A percentile compares a stretch with the other conserved stretches of the same genome.
Conservation (phyloP, 129 eudicot species). For the Pittosporum tobira region DNA sequence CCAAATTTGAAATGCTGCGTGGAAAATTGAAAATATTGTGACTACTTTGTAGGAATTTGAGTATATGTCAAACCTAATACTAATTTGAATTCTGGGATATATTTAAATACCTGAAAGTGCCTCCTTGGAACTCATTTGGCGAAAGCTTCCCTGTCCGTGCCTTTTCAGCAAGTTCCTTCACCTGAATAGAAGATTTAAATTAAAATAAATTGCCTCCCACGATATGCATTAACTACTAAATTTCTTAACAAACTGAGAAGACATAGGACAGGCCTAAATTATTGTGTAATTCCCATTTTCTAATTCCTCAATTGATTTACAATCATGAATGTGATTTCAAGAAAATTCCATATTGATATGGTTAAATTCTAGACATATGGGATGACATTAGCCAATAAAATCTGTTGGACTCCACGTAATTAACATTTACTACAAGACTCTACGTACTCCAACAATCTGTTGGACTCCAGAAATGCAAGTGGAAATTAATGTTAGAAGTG, state of each 20-base stretch:
- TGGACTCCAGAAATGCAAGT: too few relatives aligned
- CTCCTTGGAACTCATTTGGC: constrained; percentile 96
- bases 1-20: constrained; percentile 94
- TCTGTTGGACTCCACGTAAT: too few relatives aligned
- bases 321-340: too few relatives aligned
- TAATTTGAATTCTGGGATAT: not conserved
- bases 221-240: not conserved
- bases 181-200: constrained; percentile 28
- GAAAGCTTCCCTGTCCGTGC: constrained; percentile 84
- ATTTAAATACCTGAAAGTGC: constrained; percentile 85
- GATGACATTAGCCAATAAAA: too few relatives aligned
- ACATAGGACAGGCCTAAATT: not conserved
- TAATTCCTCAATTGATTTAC: too few relatives aligned
- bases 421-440: too few relatives aligned
- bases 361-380: too few relatives aligned
- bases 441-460: too few relatives aligned
- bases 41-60: not conserved
- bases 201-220: not conserved
- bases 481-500: too few relatives aligned
- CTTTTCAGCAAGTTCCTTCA: constrained; percentile 92
- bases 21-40: constrained; percentile 4
- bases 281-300: not conserved
- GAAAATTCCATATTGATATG: too few relatives aligned
- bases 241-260: not conserved
- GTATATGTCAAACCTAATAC: not conserved